A percentile compares a stretch with the other conserved stretches of the same genome.
phyloP scores from a whole-genome alignment of 306 rosid genomes.

The Acacia melanoxylon region DNA sequence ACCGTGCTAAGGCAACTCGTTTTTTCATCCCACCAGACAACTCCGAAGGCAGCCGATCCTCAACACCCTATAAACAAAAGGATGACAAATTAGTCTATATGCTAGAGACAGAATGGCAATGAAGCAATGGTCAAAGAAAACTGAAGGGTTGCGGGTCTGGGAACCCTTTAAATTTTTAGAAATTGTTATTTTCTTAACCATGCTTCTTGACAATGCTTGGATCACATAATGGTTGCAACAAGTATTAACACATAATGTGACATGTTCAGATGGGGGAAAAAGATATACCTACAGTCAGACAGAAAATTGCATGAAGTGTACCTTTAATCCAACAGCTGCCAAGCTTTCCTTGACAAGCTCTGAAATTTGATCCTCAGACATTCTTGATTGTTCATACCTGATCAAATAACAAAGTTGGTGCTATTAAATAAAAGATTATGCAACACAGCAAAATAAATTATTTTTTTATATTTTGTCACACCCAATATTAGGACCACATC shows the following conservation, averaged over 20 bases:
- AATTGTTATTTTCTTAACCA: neutral
- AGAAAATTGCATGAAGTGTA: constrained; percentile 34
- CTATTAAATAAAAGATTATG: constrained; percentile 18
- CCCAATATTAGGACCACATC: constrained; percentile 32
- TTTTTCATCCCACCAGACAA: constrained; percentile 99
- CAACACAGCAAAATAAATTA: neutral
- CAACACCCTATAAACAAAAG: constrained; percentile 66
- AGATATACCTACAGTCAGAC: constrained; percentile 1
- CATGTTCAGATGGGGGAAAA: constrained; percentile 9
- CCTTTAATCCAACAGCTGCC: constrained; percentile 96
- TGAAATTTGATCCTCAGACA: constrained; percentile 74
- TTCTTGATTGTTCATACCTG: constrained; percentile 88
- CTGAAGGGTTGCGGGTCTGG: neutral
- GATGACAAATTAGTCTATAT: constrained; percentile 14
- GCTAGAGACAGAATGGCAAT: neutral
- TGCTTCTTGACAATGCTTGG: constrained; percentile 17
- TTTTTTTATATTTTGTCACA: neutral
- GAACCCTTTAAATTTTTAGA: neutral
- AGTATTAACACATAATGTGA: neutral
- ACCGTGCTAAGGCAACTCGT: constrained; percentile 96
- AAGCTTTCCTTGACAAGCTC: constrained; percentile 78
- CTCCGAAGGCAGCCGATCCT: constrained; percentile 92
- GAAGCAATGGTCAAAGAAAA: neutral
- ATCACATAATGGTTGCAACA: constrained; percentile 26
- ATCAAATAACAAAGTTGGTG: constrained; percentile 24